A percentile compares a stretch with the other conserved stretches of the same genome.
These are phyloP conservation scores for Choiromyces venosus DNA, from an alignment of 495 filamentous ascomycete genomes.

Conservation along the genomic window DNA sequence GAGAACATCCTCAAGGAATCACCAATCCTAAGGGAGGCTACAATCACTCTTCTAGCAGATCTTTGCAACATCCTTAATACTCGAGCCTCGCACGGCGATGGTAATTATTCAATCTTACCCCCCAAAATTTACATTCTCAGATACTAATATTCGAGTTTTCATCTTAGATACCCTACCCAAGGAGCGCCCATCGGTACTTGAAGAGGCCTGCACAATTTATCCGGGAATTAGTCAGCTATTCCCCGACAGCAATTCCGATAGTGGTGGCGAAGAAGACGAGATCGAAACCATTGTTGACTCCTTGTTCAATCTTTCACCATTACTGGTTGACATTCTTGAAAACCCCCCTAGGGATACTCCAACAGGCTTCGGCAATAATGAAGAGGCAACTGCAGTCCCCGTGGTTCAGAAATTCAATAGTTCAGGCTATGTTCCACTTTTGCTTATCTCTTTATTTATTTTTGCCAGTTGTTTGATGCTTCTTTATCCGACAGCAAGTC, in stretches of 20 bases:
- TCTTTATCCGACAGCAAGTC: background rate
- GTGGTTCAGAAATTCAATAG: background rate
- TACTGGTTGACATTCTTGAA: background rate
- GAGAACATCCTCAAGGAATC: background rate
- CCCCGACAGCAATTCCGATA: background rate
- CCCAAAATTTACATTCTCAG: background rate
- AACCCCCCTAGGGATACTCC: background rate
- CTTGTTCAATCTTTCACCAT: background rate
- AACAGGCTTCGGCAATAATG: background rate
- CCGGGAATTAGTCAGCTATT: background rate
- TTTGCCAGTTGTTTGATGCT: background rate
- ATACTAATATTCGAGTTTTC: background rate
- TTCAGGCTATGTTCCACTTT: background rate
- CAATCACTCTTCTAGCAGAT: background rate
- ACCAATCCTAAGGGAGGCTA: background rate
- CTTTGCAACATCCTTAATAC: background rate
- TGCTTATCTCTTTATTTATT: background rate
- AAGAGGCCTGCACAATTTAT: background rate
- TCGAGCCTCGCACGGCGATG: background rate
- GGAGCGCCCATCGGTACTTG: background rate
- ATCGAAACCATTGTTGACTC: background rate
- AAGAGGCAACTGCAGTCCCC: background rate
- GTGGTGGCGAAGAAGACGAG: background rate
- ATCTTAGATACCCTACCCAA: background rate
- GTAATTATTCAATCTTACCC: background rate